Evolutionary conservation across 2,329 filamentous ascomycete species (phyloP).

Genomic region (Trichoderma breve): DNA sequence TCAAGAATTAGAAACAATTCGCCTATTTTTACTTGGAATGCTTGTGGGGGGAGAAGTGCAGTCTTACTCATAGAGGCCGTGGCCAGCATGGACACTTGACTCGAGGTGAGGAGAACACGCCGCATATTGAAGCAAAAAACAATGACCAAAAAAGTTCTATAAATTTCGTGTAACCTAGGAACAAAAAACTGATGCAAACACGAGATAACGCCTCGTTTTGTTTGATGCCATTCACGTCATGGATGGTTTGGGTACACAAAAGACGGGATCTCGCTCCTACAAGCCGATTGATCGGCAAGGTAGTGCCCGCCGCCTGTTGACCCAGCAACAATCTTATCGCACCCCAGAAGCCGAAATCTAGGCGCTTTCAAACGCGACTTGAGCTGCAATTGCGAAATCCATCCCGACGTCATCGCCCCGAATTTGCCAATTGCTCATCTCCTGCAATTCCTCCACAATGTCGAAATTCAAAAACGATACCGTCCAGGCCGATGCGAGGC

Average conservation of each 20-base stretch:
- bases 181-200: neutral
- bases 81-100: conserved; percentile 67
- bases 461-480: conserved; percentile 43
- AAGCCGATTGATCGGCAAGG: neutral
- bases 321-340: conserved; percentile 48
- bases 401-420: conserved; percentile 15
- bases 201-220: neutral
- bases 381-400: conserved; percentile 22
- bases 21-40: neutral
- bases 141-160: neutral
- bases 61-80: conserved; percentile 61
- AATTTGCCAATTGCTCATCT: conserved; percentile 9
- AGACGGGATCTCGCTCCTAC: conserved; percentile 1
- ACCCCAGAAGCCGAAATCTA: neutral
- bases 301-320: conserved; percentile 30
- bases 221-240: neutral
- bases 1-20: neutral
- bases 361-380: conserved; percentile 18
- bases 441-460: conserved; percentile 27
- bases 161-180: neutral
- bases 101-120: conserved; percentile 61
- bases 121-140: conserved; percentile 29
- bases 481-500: conserved; percentile 77
- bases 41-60: neutral
- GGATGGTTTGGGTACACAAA: neutral